These are phyloP conservation scores for Quillaja saponaria DNA, from an alignment of 306 rosid genomes.

Conservation along the genomic window DNA sequence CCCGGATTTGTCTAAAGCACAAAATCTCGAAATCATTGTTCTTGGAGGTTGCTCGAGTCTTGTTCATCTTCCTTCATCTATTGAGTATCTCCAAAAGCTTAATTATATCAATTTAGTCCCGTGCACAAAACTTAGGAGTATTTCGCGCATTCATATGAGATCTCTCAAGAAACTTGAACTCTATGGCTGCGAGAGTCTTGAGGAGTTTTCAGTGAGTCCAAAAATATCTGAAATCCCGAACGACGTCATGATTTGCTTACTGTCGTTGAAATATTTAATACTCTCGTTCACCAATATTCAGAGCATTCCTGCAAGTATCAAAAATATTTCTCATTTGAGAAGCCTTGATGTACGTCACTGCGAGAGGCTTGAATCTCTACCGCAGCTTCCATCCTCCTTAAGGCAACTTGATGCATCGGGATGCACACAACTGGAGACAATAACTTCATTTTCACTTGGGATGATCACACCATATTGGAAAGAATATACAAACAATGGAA, in stretches of 20 bases:
- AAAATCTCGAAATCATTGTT: too few relatives aligned
- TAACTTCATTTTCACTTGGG: neutral
- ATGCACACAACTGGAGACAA: conserved; percentile 12
- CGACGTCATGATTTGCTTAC: too few relatives aligned
- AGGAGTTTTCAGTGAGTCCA: too few relatives aligned
- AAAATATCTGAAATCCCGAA: too few relatives aligned
- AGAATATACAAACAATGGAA: too few relatives aligned
- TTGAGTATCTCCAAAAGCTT: neutral
- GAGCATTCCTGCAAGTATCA: too few relatives aligned
- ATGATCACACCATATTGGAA: too few relatives aligned
- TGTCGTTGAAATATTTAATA: too few relatives aligned
- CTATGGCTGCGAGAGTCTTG: too few relatives aligned
- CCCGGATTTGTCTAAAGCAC: too few relatives aligned
- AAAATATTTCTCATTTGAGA: neutral
- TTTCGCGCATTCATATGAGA: neutral
- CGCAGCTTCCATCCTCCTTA: conserved; percentile 8
- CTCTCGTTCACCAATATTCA: too few relatives aligned
- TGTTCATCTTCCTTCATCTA: neutral
- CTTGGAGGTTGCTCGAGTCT: neutral
- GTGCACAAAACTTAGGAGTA: neutral
- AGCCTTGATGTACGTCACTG: neutral
- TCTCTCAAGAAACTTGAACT: fast-evolving
- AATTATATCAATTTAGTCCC: neutral
- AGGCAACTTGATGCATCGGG: neutral
- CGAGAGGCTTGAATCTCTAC: conserved; percentile 7